Conservation (phyloP, 352 stramenopile genomes). For the Phytopythium boreale region DNA sequence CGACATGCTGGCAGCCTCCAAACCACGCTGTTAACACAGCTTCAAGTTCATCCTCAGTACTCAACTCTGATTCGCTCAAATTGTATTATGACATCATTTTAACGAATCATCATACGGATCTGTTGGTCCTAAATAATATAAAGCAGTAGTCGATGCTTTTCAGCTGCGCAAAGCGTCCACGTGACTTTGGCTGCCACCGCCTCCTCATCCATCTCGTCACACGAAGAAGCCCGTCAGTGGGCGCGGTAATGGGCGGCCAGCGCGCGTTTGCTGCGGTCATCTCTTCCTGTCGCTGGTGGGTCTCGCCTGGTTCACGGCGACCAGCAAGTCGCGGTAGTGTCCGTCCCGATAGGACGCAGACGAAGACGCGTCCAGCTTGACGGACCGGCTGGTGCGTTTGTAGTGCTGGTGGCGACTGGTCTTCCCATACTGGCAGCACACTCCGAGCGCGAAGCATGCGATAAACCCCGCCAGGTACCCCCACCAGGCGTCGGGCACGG, state of each 20-base stretch:
- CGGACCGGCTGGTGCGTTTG: slow-evolving; percentile 7
- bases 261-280: background rate
- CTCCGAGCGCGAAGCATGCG: slow-evolving; percentile 27
- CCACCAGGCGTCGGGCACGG: slow-evolving; percentile 39
- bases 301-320: slow-evolving; percentile 1
- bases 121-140: background rate
- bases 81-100: background rate
- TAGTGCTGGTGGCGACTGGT: slow-evolving; percentile 22
- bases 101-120: background rate
- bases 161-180: background rate
- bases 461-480: slow-evolving; percentile 39
- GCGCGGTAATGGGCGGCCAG: background rate
- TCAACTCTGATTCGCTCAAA: background rate
- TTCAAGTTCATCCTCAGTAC: slow-evolving; percentile 3
- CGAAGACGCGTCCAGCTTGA: slow-evolving; percentile 3
- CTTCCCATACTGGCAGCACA: slow-evolving; percentile 33
- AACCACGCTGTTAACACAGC: background rate
- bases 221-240: slow-evolving; percentile 4
- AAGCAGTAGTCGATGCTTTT: background rate
- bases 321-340: slow-evolving; percentile 4
- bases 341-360: background rate
- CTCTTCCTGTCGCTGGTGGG: background rate
- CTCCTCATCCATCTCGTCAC: background rate
- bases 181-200: background rate
- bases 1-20: slow-evolving; percentile 2